Percentiles rank a stretch among this genome's conserved stretches.
Evolutionary conservation across 2,329 filamentous ascomycete genomes (phyloP).

Genomic region (Alternaria incomplexa): DNA sequence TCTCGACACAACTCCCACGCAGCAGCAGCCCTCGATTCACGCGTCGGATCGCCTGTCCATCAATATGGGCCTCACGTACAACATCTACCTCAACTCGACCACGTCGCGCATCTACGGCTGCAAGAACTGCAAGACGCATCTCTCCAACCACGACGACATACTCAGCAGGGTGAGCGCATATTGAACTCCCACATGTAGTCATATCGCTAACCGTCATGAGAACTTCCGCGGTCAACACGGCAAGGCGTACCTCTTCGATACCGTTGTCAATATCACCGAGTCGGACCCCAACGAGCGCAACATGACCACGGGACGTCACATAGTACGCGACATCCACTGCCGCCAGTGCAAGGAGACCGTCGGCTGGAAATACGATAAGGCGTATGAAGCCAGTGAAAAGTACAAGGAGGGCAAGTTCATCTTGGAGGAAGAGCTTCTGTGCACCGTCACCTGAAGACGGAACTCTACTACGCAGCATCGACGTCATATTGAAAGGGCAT

Average conservation of each 20-base stretch:
- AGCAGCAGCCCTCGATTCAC: slow-evolving; percentile 4
- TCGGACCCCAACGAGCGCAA: slow-evolving; percentile 90
- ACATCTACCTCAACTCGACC: slow-evolving; percentile 86
- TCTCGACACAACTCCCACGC: slow-evolving; percentile 3
- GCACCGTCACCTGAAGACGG: slow-evolving; percentile 65
- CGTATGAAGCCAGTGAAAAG: slow-evolving; percentile 88
- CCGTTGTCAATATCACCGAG: slow-evolving; percentile 86
- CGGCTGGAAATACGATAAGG: slow-evolving; percentile 99
- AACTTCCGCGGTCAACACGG: slow-evolving; percentile 98
- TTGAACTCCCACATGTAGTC: background rate
- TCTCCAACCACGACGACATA: slow-evolving; percentile 94
- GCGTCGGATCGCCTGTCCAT: slow-evolving; percentile 10
- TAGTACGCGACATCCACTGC: slow-evolving; percentile 92
- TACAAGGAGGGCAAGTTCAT: slow-evolving; percentile 99
- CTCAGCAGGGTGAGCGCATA: slow-evolving; percentile 76
- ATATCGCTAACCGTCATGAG: slow-evolving; percentile 55
- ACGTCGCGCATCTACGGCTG: slow-evolving; percentile 86
- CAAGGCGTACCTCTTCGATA: slow-evolving; percentile 96
- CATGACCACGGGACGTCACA: slow-evolving; percentile 96
- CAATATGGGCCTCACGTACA: slow-evolving; percentile 86
- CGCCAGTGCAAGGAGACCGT: slow-evolving; percentile 90
- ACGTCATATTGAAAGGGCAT: slow-evolving; percentile 25
- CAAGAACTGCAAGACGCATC: slow-evolving; percentile 93
- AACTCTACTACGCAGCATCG: background rate
- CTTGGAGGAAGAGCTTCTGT: slow-evolving; percentile 87